phyloP scores from a whole-genome alignment of 768 basidiomycete genomes.

The Boletus pseudopeckii region DNA sequence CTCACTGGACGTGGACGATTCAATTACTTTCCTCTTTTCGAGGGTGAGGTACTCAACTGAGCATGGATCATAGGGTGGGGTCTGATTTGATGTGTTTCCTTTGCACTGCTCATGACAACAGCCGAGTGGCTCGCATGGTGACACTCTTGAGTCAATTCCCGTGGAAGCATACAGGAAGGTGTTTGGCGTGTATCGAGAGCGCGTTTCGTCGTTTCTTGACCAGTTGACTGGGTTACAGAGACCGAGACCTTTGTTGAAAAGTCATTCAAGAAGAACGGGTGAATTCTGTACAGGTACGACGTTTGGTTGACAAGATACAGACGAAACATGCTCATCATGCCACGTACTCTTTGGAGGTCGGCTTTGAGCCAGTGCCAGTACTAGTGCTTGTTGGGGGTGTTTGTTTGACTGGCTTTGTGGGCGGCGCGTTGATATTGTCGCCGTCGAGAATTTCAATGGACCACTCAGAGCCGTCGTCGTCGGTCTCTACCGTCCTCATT shows the following conservation, averaged over 20 bases:
- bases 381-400: conserved; percentile 1
- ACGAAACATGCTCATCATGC: conserved; percentile 10
- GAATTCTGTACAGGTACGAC: conserved; percentile 11
- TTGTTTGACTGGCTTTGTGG: conserved; percentile 22
- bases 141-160: neutral
- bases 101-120: neutral
- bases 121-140: neutral
- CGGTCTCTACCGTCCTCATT: conserved; percentile 14
- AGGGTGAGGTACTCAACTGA: conserved; percentile 13
- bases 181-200: neutral
- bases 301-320: conserved; percentile 5
- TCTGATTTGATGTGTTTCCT: neutral
- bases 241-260: conserved; percentile 9
- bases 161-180: neutral
- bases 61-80: neutral
- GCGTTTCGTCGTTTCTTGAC: neutral
- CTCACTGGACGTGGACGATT: conserved; percentile 4
- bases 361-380: neutral
- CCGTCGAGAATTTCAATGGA: conserved; percentile 33
- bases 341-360: conserved; percentile 14
- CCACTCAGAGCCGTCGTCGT: conserved; percentile 26
- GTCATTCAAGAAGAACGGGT: conserved; percentile 15
- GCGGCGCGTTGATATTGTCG: conserved; percentile 2
- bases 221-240: neutral
- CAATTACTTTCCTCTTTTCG: neutral